Evolutionary conservation across 2,329 filamentous ascomycete genomes (phyloP).

Genomic region (Pseudocercospora fijiensis): DNA sequence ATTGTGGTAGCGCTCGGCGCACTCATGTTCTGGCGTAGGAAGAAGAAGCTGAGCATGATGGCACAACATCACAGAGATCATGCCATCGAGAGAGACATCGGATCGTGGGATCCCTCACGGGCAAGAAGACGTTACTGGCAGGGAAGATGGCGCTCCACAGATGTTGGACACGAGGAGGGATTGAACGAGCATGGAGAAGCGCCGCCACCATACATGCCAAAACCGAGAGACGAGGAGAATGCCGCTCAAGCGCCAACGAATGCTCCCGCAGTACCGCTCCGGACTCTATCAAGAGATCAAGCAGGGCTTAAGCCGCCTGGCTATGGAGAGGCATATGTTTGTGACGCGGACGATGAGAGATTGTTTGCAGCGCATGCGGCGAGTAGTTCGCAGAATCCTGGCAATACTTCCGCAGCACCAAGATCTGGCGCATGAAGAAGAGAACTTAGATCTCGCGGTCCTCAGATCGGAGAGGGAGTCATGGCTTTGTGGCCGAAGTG

Average conservation of each 20-base stretch:
- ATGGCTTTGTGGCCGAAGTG: neutral
- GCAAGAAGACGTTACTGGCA: constrained; percentile 34
- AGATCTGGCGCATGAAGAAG: neutral
- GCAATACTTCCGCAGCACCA: neutral
- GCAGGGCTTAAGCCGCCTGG: constrained; percentile 43
- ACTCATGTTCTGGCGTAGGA: constrained; percentile 48
- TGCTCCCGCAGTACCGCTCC: constrained; percentile 40
- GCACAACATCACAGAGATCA: constrained; percentile 12
- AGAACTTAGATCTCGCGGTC: neutral
- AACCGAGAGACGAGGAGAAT: constrained; percentile 30
- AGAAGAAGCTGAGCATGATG: constrained; percentile 34
- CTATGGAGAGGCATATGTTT: constrained; percentile 36
- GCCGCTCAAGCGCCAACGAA: constrained; percentile 13
- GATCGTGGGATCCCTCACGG: constrained; percentile 16
- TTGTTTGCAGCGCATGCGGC: neutral
- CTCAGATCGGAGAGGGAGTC: neutral
- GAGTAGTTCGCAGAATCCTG: neutral
- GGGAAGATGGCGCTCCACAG: constrained; percentile 22
- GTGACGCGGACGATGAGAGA: constrained; percentile 2
- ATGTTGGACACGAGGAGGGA: constrained; percentile 52
- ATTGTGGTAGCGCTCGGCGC: constrained; percentile 47
- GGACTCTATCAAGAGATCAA: constrained; percentile 41
- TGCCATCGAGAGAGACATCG: constrained; percentile 22
- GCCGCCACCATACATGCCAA: constrained; percentile 60
- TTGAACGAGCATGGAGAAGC: constrained; percentile 64